Base-by-base conservation (phyloP, 495 filamentous ascomycete genomes). In the Podospora appendiculata region DNA sequence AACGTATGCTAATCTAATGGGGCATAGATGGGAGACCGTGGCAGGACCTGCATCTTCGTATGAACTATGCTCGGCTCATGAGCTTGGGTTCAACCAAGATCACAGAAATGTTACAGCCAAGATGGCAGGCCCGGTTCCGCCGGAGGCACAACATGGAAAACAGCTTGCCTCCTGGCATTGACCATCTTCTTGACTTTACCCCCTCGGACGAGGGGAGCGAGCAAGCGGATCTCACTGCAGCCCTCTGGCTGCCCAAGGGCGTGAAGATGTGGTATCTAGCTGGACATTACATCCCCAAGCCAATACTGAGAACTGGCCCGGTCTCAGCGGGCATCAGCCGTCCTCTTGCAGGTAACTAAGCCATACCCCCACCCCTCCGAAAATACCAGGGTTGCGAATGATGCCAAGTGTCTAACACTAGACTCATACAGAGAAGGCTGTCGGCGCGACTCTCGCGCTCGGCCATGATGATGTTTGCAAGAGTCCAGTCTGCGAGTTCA, bases 101-200 rank as follows among this genome's bases (percentile, higher is more conserved):
- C 45, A 59, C 55, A 14, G 62, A 64, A n/a, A 64, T 76, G 17
- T 74, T 84, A 11, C 63, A 58, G 14, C 74, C 75, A 4, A 61
- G 58, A n/a, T 46, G 35, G 6, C 77, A 79, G 41, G 41, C 51
- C 6, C 60, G 60, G 13, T 49, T 58, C 43, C 64, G 62, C 18
- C 58, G 63, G 1, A 50, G 52, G 19, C 64, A 52, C 38, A 57
- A 65, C 19, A 50, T 59, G 1, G 65, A 71, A 7, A 48, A 47
- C 25, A 25, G 25, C 5, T 58, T 78, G n/a, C 72, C 72, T 0
- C 41, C 52, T 0, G 70, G 70, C 1, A 65, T 83, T 58, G 74
- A 76, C 45, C 85, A 76, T 53, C 62, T 85, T 13, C 57, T 87
- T 49, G 84, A 87, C 55, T 70, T 86, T 14, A 85, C 82, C 1